Evolutionary conservation across 2,329 filamentous ascomycete species (phyloP).

Genomic region (Verticillium albo-atrum): DNA sequence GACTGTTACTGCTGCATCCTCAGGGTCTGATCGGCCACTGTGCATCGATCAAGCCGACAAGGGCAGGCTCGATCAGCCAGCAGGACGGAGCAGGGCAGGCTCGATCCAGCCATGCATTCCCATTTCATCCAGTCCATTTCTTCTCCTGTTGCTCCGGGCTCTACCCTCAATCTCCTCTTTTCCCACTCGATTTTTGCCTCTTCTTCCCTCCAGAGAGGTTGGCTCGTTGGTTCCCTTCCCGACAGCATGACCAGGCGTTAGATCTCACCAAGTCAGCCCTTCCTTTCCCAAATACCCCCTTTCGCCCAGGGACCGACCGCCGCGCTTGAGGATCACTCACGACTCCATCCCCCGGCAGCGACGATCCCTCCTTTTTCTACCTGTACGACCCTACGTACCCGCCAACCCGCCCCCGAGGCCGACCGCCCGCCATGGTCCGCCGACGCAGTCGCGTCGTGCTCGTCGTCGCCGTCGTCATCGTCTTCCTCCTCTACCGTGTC

Average conservation of each 20-base stretch:
- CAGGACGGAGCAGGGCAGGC: no score
- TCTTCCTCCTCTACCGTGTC: constrained; percentile 50
- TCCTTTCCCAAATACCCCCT: neutral
- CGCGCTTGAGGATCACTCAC: neutral
- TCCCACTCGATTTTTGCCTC: neutral
- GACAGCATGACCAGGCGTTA: neutral
- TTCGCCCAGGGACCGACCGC: neutral
- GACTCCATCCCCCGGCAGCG: neutral
- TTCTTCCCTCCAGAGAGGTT: neutral
- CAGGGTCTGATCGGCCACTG: neutral
- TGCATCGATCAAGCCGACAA: no score
- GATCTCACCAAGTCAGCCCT: neutral
- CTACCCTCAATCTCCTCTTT: neutral
- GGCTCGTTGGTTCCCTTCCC: neutral
- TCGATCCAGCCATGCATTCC: neutral
- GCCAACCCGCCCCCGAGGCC: neutral
- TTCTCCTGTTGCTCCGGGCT: no score
- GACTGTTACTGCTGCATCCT: no score
- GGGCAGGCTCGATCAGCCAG: no score
- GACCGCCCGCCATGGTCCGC: constrained; percentile 46
- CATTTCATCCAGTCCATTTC: neutral
- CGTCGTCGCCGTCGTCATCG: constrained; percentile 47
- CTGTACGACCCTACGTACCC: neutral
- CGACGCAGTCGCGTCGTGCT: constrained; percentile 59
- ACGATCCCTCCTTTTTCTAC: neutral